Evolutionary conservation across 2,329 filamentous ascomycete genomes (phyloP).

Genomic region (Graphilbum fragrans): DNA sequence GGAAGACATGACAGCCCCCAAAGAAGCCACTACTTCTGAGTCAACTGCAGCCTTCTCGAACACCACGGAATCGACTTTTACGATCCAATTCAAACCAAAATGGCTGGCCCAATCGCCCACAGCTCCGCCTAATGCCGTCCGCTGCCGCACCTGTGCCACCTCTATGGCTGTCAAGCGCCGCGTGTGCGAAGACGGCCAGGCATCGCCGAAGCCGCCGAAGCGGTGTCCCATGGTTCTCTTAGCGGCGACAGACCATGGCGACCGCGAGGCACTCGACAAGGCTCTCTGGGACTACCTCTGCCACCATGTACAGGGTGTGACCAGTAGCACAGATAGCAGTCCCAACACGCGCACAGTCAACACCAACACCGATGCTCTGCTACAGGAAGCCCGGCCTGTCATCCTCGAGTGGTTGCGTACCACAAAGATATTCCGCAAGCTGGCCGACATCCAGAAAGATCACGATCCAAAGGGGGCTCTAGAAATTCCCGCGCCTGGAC

Average conservation of each 20-base stretch:
- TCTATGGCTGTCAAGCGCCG: constrained; percentile 16
- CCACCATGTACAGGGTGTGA: constrained; percentile 18
- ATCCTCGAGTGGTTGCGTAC: constrained; percentile 24
- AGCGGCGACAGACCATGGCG: neutral
- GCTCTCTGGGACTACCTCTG: constrained; percentile 15
- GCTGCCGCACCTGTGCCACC: constrained; percentile 65
- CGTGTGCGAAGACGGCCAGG: neutral
- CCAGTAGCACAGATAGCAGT: constrained; percentile 2
- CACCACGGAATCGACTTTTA: constrained; percentile 9
- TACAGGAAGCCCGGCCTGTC: constrained; percentile 15
- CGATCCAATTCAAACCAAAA: constrained; percentile 74
- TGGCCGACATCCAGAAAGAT: constrained; percentile 22
- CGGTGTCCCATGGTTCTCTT: constrained; percentile 11
- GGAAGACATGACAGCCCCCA: constrained; percentile 53
- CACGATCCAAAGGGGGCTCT: constrained; percentile 14
- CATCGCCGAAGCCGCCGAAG: constrained; percentile 8
- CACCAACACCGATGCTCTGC: neutral
- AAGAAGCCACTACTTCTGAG: neutral
- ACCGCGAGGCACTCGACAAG: neutral
- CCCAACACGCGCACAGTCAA: neutral
- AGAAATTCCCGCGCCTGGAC: neutral
- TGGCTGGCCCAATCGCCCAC: constrained; percentile 69
- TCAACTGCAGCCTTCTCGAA: neutral
- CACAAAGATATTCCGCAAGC: constrained; percentile 28
- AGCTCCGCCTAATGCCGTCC: constrained; percentile 47